Evolutionary conservation across 2,329 filamentous ascomycete genomes (phyloP).

Genomic region (Nemania sp.): DNA sequence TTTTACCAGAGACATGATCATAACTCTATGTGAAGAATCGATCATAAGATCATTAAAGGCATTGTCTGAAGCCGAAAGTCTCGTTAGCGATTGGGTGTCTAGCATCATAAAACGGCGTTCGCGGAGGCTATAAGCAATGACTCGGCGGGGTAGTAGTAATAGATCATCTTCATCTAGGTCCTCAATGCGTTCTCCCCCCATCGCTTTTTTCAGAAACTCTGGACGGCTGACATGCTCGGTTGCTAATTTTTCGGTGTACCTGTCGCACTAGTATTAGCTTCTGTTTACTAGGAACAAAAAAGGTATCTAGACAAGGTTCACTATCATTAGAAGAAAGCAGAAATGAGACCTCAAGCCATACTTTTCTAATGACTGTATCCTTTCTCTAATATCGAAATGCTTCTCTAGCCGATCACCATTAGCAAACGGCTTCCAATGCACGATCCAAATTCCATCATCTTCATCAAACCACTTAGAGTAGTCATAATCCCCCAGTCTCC

Average conservation of each 20-base stretch:
- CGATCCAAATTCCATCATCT: background rate
- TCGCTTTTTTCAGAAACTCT: background rate
- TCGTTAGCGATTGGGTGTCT: background rate
- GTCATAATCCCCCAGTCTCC: background rate
- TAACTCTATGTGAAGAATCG: background rate
- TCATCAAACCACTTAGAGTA: background rate
- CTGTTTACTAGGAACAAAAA: background rate
- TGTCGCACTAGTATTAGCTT: background rate
- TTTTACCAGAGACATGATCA: constrained; percentile 11
- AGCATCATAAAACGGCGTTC: constrained; percentile 6
- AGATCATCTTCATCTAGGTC: background rate
- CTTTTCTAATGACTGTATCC: background rate
- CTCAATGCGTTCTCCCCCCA: background rate
- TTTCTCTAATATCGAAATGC: background rate
- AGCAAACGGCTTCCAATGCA: background rate
- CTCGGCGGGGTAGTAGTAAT: constrained; percentile 8
- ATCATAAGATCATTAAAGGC: constrained; percentile 14
- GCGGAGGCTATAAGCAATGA: constrained; percentile 14
- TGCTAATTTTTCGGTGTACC: background rate
- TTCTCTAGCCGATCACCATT: background rate
- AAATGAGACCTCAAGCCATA: background rate
- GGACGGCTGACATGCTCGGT: background rate
- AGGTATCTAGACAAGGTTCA: background rate
- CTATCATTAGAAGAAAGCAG: background rate
- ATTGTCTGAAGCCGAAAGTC: background rate